These are phyloP conservation scores for Aureobasidium melanogenum DNA, from an alignment of 2,329 filamentous ascomycete species.

Conservation along the genomic window DNA sequence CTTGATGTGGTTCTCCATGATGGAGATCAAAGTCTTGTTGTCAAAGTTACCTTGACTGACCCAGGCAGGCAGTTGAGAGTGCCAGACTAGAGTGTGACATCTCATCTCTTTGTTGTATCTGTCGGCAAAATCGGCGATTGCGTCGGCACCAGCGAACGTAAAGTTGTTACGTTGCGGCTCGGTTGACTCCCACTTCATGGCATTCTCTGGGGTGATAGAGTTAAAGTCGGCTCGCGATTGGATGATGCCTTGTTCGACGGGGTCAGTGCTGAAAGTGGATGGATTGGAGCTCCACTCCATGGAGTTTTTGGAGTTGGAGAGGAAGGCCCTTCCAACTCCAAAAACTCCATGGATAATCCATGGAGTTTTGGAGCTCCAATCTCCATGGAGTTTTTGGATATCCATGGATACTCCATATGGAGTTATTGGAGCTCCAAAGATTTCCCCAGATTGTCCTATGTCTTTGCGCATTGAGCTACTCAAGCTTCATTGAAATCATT, in stretches of 20 bases:
- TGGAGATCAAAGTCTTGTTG: slow-evolving; percentile 32
- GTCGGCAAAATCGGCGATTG: slow-evolving; percentile 28
- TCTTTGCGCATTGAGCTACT: too few species aligned
- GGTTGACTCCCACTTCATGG: slow-evolving; percentile 33
- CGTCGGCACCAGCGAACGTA: slow-evolving; percentile 27
- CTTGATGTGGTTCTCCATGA: slow-evolving; percentile 36
- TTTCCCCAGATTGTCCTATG: too few species aligned
- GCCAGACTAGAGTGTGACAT: slow-evolving; percentile 36
- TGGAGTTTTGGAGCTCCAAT: too few species aligned
- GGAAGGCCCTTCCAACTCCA: too few species aligned
- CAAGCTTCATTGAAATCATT: too few species aligned
- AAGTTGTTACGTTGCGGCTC: slow-evolving; percentile 29
- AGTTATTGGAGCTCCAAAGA: too few species aligned
- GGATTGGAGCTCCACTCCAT: too few species aligned
- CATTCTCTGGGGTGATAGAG: slow-evolving; percentile 30
- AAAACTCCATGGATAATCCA: too few species aligned
- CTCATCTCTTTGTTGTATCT: slow-evolving; percentile 28
- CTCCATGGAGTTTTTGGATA: too few species aligned
- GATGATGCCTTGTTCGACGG: neutral
- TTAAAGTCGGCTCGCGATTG: slow-evolving; percentile 20
- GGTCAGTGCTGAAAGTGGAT: too few species aligned
- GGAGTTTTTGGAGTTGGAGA: too few species aligned
- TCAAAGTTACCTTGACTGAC: slow-evolving; percentile 27
- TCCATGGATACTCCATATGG: too few species aligned
- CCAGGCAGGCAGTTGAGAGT: slow-evolving; percentile 33